A percentile compares a stretch with the other conserved stretches of the same genome.
These are phyloP conservation scores for Geotrichum cucujoidarum DNA, from an alignment of 1,139 yeast species.

Conservation along the genomic window DNA sequence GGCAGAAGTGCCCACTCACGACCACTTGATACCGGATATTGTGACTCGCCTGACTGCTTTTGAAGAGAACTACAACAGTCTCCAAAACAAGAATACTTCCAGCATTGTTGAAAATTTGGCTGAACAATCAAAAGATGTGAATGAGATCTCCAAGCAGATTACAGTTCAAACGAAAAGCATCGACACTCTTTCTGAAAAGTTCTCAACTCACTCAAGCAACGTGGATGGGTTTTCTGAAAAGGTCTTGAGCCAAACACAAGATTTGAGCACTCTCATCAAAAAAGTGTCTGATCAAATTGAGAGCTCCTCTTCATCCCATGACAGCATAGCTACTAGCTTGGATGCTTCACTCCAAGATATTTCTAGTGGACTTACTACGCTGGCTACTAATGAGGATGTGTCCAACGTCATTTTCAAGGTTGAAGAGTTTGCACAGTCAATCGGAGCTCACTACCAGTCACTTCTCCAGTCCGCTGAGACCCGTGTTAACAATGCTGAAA, in stretches of 20 bases:
- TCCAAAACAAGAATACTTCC: too few relatives aligned
- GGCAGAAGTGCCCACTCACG: conserved; percentile 8
- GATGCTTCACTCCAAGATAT: too few relatives aligned
- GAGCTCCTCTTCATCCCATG: too few relatives aligned
- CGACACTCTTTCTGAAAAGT: too few relatives aligned
- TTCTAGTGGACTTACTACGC: background rate
- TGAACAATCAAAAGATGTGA: background rate
- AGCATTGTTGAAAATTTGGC: too few relatives aligned
- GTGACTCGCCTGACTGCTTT: background rate
- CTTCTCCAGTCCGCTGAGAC: background rate
- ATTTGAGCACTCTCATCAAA: background rate
- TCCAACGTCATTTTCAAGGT: background rate
- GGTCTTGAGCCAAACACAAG: background rate
- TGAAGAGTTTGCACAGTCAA: background rate
- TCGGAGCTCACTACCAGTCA: background rate
- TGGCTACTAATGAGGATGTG: background rate
- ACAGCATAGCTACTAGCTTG: too few relatives aligned
- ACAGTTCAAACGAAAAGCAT: too few relatives aligned
- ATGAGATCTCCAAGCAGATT: too few relatives aligned
- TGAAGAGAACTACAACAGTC: conserved; percentile 11
- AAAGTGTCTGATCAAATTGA: background rate
- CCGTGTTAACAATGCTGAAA: background rate
- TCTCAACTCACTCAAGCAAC: too few relatives aligned
- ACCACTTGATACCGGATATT: conserved; percentile 14
- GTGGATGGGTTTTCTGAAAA: conserved; percentile 6